Base-by-base conservation (phyloP, 2,329 filamentous ascomycete species). In the Aulographum hederae region DNA sequence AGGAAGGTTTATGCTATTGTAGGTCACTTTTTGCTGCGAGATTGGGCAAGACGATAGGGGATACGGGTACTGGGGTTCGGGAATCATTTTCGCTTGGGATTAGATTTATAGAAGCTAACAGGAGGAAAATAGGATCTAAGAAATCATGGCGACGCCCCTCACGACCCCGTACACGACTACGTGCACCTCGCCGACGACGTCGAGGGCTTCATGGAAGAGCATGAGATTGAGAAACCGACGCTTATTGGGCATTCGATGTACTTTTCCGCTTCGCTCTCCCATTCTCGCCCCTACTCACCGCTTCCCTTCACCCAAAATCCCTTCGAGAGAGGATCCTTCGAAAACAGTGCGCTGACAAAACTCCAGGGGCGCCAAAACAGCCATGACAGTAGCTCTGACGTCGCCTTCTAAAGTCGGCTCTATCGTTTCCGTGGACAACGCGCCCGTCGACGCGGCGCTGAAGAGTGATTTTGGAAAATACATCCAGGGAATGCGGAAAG, bases 181-280 rank as follows among this genome's bases (percentile, higher is more conserved):
- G 52, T 56, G 2, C 65, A 71, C 28, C 84, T 95, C 68, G 81
- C 86, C 4, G 68, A 74, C 40, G 86, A 95, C 44, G 73, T 94
- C 8, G 70, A 75, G 33, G 61, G 66, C 28, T 95, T 95, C 51
- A 75, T 95, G 34, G 44, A 63, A 4, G 58, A 78, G 33, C 76
- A 91, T 50, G 59, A 63, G 3, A 57, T 94, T n/a, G 58, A 65
- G 28, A 60, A 78, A 18, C 63, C 75, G 2, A 82, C 78, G 0
- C 57, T 95, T 18, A 89, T 95, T 45, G 86, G 86, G 0, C 89
- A 95, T 56, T 93, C 82, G 2, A 95, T 95, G 86, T 25, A 10
- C 10, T 10, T 25, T 25, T 13, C 13, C 13, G 21, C 13, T 25
- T 13, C 10, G 13, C 21, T 25, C 13, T 25, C 10, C 10, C 21